phyloP scores from a whole-genome alignment of 208 protist species.

The Acanthamoeba rhysodes region DNA sequence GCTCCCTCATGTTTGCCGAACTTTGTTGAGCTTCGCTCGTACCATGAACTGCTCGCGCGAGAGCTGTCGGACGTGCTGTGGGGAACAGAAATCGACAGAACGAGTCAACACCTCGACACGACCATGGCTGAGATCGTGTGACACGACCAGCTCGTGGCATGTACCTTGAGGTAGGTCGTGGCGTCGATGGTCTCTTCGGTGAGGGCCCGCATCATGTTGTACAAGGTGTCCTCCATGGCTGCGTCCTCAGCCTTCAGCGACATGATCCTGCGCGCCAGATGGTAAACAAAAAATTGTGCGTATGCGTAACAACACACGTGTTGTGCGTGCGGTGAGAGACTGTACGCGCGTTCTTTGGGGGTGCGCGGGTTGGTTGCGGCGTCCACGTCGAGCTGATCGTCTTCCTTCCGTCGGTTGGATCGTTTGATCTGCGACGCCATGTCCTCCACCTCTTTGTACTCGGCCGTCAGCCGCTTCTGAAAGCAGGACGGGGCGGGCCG shows the following conservation, averaged over 20 bases:
- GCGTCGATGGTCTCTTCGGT: constrained; percentile 33
- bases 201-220: background rate
- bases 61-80: background rate
- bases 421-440: background rate
- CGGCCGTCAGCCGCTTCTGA: background rate
- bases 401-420: background rate
- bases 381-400: background rate
- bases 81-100: background rate
- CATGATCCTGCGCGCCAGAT: background rate
- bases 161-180: constrained; percentile 17
- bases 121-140: background rate
- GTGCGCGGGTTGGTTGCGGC: background rate
- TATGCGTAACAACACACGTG: too few relatives aligned
- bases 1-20: background rate
- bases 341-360: background rate
- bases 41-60: constrained; percentile 38
- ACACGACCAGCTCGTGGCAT: too few relatives aligned
- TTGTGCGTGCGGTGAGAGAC: background rate
- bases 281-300: too few relatives aligned
- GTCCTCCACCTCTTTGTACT: background rate
- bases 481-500: background rate
- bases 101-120: background rate
- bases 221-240: constrained; percentile 15
- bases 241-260: constrained; percentile 13
- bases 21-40: constrained; percentile 25